Percentiles rank a stretch among this genome's conserved stretches.
Evolutionary conservation across 441 rosid genomes (phyloP).

Genomic region (Biscutella laevigata): DNA sequence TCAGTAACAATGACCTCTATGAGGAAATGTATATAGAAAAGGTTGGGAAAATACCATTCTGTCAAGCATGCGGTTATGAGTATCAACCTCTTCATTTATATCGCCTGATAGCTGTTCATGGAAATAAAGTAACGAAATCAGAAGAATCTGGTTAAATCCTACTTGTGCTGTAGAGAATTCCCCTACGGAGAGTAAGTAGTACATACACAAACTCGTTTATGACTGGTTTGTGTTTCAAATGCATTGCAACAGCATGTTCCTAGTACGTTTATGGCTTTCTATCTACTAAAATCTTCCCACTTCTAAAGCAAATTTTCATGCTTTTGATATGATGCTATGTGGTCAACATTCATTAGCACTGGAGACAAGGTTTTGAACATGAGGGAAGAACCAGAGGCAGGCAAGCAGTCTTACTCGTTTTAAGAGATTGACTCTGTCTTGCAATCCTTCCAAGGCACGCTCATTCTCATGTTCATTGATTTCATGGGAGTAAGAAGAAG

Average conservation of each 20-base stretch:
- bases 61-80: constrained; percentile 83
- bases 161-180: neutral
- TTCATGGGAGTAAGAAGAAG: constrained; percentile 80
- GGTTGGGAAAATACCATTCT: constrained; percentile 55
- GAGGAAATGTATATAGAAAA: neutral
- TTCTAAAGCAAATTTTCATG: neutral
- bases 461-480: constrained; percentile 92
- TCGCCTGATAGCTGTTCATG: constrained; percentile 74
- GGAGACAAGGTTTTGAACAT: neutral
- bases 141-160: constrained; percentile 2
- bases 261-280: neutral
- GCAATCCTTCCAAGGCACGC: constrained; percentile 80
- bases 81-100: constrained; percentile 85
- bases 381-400: constrained; percentile 6
- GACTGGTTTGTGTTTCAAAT: neutral
- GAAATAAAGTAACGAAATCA: neutral
- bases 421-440: constrained; percentile 75
- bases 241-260: neutral
- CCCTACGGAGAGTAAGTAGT: neutral
- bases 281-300: too few relatives aligned
- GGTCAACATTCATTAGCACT: neutral
- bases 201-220: neutral
- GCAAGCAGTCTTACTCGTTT: constrained; percentile 68
- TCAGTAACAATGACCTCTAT: constrained; percentile 13
- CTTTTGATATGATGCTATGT: neutral